Percentiles rank a stretch among this genome's conserved stretches.
Conservation (phyloP, 306 rosid species). For the Citrullus amarus region DNA sequence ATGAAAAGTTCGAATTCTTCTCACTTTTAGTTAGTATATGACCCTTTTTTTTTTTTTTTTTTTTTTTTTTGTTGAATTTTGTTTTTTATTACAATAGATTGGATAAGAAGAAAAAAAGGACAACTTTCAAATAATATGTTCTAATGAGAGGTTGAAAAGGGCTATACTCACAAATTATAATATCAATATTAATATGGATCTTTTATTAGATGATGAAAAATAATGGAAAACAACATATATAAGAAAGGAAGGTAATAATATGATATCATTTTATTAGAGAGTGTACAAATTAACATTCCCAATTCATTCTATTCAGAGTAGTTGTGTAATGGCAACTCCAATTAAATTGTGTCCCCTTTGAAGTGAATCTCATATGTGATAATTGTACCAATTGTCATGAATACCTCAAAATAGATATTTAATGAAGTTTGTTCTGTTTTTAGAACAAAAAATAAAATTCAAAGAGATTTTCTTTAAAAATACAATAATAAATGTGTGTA, state of each 20-base stretch:
- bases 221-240: neutral
- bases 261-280: neutral
- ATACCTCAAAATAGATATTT: neutral
- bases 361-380: neutral
- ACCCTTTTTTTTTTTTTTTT: too few relatives aligned
- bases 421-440: too few relatives aligned
- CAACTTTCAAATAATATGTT: too few relatives aligned
- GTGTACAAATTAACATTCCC: neutral
- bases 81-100: too few relatives aligned
- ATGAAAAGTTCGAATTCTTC: neutral
- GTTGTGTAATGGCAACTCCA: neutral
- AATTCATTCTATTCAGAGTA: neutral
- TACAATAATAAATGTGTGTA: too few relatives aligned
- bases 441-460: too few relatives aligned
- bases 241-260: neutral
- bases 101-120: too few relatives aligned
- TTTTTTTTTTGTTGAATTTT: too few relatives aligned
- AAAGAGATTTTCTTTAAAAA: too few relatives aligned
- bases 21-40: too few relatives aligned
- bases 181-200: too few relatives aligned
- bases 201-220: neutral
- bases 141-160: neutral
- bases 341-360: neutral
- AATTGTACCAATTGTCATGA: neutral
- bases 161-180: neutral